These are phyloP conservation scores for Crithidia thermophila DNA, from an alignment of 208 protist species.

Conservation along the genomic window DNA sequence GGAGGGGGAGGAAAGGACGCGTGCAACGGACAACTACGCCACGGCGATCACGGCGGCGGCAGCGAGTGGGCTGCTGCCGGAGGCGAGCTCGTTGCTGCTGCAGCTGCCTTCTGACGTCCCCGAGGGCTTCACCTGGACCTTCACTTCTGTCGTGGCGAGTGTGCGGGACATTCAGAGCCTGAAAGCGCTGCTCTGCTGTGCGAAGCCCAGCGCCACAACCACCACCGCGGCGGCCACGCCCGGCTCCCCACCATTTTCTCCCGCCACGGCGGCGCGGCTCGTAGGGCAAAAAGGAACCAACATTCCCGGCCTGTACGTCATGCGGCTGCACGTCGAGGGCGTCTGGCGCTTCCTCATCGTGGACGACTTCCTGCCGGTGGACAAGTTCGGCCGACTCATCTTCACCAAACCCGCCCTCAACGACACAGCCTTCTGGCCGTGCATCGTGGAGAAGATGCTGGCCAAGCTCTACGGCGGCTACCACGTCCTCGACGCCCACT, in stretches of 20 bases:
- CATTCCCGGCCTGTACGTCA: slow-evolving; percentile 49
- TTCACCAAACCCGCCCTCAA: slow-evolving; percentile 60
- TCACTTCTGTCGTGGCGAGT: slow-evolving; percentile 49
- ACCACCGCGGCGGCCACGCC: not conserved
- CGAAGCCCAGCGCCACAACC: not conserved
- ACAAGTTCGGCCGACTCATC: slow-evolving; percentile 57
- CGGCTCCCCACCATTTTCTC: too few species aligned
- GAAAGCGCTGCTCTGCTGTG: slow-evolving; percentile 20
- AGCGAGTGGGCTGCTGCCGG: not conserved
- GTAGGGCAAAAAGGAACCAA: slow-evolving; percentile 21
- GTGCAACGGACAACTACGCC: not conserved
- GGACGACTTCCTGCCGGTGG: slow-evolving; percentile 87
- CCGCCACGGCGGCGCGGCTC: not conserved
- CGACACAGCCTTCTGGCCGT: slow-evolving; percentile 62
- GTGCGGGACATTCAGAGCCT: slow-evolving; percentile 23
- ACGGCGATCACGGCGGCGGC: not conserved
- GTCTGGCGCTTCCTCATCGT: slow-evolving; percentile 87
- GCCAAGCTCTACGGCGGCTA: slow-evolving; percentile 89
- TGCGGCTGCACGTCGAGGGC: slow-evolving; percentile 78
- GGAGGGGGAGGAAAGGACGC: too few species aligned
- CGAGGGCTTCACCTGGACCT: slow-evolving; percentile 63
- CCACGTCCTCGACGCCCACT: slow-evolving; percentile 52
- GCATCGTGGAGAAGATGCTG: slow-evolving; percentile 85
- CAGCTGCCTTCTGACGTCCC: slow-evolving; percentile 37
- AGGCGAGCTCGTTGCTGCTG: not conserved